Conservation (phyloP, 805 yeast genomes). For the Cyberlindnera mrakii region DNA sequence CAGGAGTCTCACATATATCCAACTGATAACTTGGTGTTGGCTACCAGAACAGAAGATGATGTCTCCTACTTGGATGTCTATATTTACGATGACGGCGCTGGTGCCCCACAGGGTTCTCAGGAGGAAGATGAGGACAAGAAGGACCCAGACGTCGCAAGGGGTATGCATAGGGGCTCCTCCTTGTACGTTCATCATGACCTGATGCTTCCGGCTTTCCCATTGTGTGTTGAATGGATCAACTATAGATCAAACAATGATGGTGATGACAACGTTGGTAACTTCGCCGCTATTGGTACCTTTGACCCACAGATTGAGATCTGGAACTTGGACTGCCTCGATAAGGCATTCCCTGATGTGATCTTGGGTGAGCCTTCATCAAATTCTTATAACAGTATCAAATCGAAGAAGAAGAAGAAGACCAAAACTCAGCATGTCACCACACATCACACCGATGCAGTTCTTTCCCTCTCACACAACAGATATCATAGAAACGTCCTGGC, state of each 20-base stretch:
- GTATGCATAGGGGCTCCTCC: slow-evolving; percentile 63
- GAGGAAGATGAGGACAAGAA: slow-evolving; percentile 60
- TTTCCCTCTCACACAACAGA: slow-evolving; percentile 78
- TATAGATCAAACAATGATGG: slow-evolving; percentile 47
- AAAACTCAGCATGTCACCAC: slow-evolving; percentile 50
- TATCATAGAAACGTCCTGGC: slow-evolving; percentile 80
- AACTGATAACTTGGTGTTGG: slow-evolving; percentile 82
- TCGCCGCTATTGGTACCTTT: slow-evolving; percentile 94
- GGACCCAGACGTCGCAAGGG: slow-evolving; percentile 72
- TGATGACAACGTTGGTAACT: slow-evolving; percentile 62
- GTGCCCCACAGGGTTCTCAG: slow-evolving; percentile 61
- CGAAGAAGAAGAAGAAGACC: slow-evolving; percentile 42
- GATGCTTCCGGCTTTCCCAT: slow-evolving; percentile 95
- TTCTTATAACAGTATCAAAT: slow-evolving; percentile 14
- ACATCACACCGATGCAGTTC: slow-evolving; percentile 91
- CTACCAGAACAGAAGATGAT: slow-evolving; percentile 95
- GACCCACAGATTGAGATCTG: slow-evolving; percentile 97
- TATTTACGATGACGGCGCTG: slow-evolving; percentile 90
- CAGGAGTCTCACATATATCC: slow-evolving; percentile 82
- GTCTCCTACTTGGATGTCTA: slow-evolving; percentile 88
- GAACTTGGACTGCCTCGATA: slow-evolving; percentile 90
- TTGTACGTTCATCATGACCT: slow-evolving; percentile 93
- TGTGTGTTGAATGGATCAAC: slow-evolving; percentile 94
- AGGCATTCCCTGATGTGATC: slow-evolving; percentile 90
- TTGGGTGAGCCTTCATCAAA: slow-evolving; percentile 64